These are phyloP conservation scores for Fusarium beomiforme DNA, from an alignment of 2,329 filamentous ascomycete species.

Conservation along the genomic window DNA sequence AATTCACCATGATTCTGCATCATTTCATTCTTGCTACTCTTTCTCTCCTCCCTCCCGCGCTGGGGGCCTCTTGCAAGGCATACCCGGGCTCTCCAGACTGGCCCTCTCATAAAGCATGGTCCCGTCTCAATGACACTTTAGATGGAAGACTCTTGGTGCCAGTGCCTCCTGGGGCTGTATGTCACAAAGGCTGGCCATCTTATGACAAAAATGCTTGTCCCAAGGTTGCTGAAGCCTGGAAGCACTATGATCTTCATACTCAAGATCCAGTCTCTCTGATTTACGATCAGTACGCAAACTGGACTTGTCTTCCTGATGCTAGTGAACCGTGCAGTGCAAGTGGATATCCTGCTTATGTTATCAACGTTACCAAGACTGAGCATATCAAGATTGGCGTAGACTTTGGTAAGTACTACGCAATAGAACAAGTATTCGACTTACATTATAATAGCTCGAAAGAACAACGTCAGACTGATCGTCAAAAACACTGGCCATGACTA, in stretches of 20 bases:
- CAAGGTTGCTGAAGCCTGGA: slow-evolving; percentile 38
- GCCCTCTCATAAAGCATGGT: slow-evolving; percentile 59
- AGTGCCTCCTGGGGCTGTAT: slow-evolving; percentile 49
- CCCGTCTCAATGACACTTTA: slow-evolving; percentile 55
- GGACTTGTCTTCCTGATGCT: slow-evolving; percentile 59
- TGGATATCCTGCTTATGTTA: slow-evolving; percentile 51
- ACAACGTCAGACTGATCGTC: slow-evolving; percentile 55
- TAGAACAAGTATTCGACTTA: background rate
- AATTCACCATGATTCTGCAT: slow-evolving; percentile 14
- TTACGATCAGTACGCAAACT: slow-evolving; percentile 58
- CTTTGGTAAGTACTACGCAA: slow-evolving; percentile 50
- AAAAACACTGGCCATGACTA: slow-evolving; percentile 57
- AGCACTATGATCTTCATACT: slow-evolving; percentile 42
- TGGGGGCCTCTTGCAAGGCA: slow-evolving; percentile 54
- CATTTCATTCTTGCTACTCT: slow-evolving; percentile 2
- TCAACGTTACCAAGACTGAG: slow-evolving; percentile 48
- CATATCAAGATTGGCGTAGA: slow-evolving; percentile 50
- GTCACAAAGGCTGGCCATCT: slow-evolving; percentile 41
- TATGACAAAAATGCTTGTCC: slow-evolving; percentile 47
- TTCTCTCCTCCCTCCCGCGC: background rate
- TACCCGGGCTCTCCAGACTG: slow-evolving; percentile 57
- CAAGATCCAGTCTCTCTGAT: slow-evolving; percentile 47
- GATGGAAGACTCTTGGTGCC: slow-evolving; percentile 55
- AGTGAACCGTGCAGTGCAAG: slow-evolving; percentile 46
- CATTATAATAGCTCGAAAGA: slow-evolving; percentile 47